Percentiles rank a stretch among this genome's conserved stretches.
Conservation (phyloP, 768 basidiomycete species). For the Lyophyllum semitale region DNA sequence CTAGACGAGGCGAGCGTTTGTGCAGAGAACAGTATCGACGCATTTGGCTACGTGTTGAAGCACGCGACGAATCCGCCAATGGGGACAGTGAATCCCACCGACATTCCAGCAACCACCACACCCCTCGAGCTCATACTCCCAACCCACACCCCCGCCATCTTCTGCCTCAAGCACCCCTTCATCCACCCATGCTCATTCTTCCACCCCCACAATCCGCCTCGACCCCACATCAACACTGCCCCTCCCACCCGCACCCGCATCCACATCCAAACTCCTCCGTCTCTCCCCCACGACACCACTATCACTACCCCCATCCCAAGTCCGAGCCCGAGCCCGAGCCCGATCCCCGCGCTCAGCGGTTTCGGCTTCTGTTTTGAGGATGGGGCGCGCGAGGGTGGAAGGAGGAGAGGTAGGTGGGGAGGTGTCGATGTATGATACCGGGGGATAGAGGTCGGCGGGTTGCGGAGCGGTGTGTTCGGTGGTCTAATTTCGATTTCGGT, state of each 20-base stretch:
- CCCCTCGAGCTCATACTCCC: not conserved
- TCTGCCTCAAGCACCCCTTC: slow-evolving; percentile 22
- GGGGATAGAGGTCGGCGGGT: not conserved
- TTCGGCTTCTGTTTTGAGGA: not conserved
- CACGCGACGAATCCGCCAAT: no score
- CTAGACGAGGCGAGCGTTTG: not conserved
- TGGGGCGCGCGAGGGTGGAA: no score
- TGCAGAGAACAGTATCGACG: not conserved
- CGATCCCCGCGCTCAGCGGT: slow-evolving; percentile 13
- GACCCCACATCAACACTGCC: not conserved
- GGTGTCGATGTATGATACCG: not conserved
- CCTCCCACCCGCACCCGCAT: not conserved
- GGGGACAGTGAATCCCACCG: no score
- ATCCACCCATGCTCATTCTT: no score
- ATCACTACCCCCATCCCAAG: slow-evolving; percentile 20
- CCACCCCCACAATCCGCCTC: slow-evolving; percentile 17
- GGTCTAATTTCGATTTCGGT: no score
- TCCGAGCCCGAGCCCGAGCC: slow-evolving; percentile 25
- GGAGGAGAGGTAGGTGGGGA: not conserved
- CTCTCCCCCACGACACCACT: not conserved
- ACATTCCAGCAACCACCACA: not conserved
- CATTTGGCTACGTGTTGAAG: slow-evolving; percentile 6
- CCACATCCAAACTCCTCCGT: not conserved
- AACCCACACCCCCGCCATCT: not conserved
- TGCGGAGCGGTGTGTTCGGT: no score